Percentiles rank a stretch among this genome's conserved stretches.
Evolutionary conservation across 768 basidiomycete species (phyloP).

Genomic region (Lactarius sanguifluus): DNA sequence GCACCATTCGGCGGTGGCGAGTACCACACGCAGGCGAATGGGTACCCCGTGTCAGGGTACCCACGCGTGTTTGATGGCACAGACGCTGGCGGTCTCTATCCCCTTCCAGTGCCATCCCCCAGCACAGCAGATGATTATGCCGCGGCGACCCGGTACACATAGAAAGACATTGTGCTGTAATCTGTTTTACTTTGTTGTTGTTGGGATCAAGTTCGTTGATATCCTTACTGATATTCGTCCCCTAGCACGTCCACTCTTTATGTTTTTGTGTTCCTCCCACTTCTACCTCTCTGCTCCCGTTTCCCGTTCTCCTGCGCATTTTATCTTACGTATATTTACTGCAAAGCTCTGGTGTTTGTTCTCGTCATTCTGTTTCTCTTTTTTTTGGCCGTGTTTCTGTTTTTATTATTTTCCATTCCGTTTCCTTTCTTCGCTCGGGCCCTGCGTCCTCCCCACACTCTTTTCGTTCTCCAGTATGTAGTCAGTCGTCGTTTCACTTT

Average conservation of each 20-base stretch:
- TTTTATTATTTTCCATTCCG: not conserved
- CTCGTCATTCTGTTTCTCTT: not conserved
- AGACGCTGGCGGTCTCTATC: slow-evolving; percentile 4
- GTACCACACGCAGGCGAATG: slow-evolving; percentile 22
- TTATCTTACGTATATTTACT: slow-evolving; percentile 31
- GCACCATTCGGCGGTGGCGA: slow-evolving; percentile 11
- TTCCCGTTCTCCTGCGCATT: slow-evolving; percentile 18
- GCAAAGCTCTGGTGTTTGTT: slow-evolving; percentile 17
- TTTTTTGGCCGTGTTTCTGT: not conserved
- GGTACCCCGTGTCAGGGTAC: slow-evolving; percentile 12
- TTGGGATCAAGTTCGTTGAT: slow-evolving; percentile 16
- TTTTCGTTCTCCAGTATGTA: not conserved
- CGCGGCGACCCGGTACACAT: slow-evolving; percentile 17
- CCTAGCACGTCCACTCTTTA: not conserved
- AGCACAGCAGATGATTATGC: slow-evolving; percentile 18
- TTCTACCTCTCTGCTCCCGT: not conserved
- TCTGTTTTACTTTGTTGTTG: slow-evolving; percentile 11
- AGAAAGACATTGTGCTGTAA: slow-evolving; percentile 1
- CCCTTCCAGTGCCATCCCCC: slow-evolving; percentile 17
- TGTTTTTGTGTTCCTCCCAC: not conserved
- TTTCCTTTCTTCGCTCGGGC: not conserved
- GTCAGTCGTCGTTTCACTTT: not conserved
- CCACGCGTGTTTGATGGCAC: slow-evolving; percentile 17
- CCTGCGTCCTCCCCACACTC: not conserved
- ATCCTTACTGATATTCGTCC: slow-evolving; percentile 20